phyloP scores from a whole-genome alignment of 352 stramenopile species.

The Globisporangium nunn region DNA sequence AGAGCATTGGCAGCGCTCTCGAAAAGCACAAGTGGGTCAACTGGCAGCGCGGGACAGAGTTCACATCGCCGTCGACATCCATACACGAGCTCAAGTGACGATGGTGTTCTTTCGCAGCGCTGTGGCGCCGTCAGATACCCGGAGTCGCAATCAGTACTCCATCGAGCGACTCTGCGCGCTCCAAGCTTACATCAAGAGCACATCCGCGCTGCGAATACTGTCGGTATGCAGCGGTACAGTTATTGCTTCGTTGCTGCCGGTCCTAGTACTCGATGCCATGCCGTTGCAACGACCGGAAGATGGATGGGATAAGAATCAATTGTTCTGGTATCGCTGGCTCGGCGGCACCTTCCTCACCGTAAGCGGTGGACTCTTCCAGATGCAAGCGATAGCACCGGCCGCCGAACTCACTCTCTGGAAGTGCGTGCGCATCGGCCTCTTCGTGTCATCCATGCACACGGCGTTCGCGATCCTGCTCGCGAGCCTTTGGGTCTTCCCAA shows the following conservation, averaged over 20 bases:
- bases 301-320: constrained; percentile 3
- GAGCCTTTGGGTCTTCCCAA: constrained; percentile 26
- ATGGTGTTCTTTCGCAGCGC: no score
- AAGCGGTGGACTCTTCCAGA: background rate
- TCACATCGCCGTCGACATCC: no score
- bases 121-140: no score
- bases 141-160: no score
- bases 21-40: no score
- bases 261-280: constrained; percentile 4
- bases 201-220: constrained; percentile 2
- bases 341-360: background rate
- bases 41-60: no score
- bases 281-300: constrained; percentile 1
- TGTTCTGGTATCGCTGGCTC: constrained; percentile 1
- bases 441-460: background rate
- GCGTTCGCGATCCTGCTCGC: constrained; percentile 14
- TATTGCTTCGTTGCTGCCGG: background rate
- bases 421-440: background rate
- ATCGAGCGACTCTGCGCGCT: no score
- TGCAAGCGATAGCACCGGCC: background rate
- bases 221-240: constrained; percentile 12
- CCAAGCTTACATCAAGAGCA: background rate
- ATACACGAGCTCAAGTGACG: no score
- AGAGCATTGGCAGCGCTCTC: no score
- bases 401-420: background rate